Evolutionary conservation across 1,139 yeast genomes (phyloP).

Genomic region (Suhomyces ambrosiae): DNA sequence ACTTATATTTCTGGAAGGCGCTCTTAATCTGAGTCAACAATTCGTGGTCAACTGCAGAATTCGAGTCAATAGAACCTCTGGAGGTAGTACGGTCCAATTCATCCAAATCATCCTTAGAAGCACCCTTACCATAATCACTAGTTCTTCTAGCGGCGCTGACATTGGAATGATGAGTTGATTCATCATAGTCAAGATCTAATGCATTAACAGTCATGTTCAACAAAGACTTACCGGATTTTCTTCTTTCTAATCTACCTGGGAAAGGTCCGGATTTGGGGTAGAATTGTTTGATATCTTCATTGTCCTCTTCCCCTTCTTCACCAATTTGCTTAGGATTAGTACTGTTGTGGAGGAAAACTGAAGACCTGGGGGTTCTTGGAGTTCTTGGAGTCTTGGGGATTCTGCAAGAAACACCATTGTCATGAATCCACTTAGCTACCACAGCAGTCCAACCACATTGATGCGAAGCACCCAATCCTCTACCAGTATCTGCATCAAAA

Average conservation of each 20-base stretch:
- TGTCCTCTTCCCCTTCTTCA: constrained; percentile 30
- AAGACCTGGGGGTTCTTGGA: constrained; percentile 36
- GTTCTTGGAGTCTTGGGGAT: constrained; percentile 55
- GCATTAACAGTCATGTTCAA: constrained; percentile 67
- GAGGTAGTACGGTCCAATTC: constrained; percentile 37
- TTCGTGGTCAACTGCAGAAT: constrained; percentile 36
- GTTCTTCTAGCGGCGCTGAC: constrained; percentile 22
- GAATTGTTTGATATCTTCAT: constrained; percentile 37
- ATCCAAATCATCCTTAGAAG: constrained; percentile 24
- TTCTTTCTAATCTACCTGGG: constrained; percentile 59
- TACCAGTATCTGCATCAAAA: constrained; percentile 93
- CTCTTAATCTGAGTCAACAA: constrained; percentile 54
- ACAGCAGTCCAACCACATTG: constrained; percentile 98
- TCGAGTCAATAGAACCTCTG: constrained; percentile 38
- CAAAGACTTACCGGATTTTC: constrained; percentile 72
- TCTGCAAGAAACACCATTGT: constrained; percentile 74
- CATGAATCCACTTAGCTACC: constrained; percentile 92
- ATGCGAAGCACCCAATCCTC: constrained; percentile 94
- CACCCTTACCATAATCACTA: constrained; percentile 21
- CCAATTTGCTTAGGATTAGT: constrained; percentile 15
- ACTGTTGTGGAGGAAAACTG: constrained; percentile 28
- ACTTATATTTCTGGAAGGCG: constrained; percentile 53
- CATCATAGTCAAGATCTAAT: constrained; percentile 67
- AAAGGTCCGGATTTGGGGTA: constrained; percentile 53
- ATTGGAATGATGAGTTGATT: constrained; percentile 30